Evolutionary conservation across 2,329 filamentous ascomycete genomes (phyloP).

Genomic region (Berkeleyomyces rouxiae): DNA sequence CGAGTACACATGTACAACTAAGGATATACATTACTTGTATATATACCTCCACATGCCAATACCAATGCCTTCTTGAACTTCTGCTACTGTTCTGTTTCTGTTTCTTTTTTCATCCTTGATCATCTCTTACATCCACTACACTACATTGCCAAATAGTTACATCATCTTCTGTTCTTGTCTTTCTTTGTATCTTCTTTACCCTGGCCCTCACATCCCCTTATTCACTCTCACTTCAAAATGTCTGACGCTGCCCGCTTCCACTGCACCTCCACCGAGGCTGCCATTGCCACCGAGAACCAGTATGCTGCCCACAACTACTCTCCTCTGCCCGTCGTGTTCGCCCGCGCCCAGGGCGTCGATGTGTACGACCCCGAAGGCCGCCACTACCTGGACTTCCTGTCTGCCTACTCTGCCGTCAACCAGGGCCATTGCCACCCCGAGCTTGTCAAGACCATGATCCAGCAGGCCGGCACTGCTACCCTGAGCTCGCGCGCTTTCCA

Average conservation of each 20-base stretch:
- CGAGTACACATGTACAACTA: not conserved
- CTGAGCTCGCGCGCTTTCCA: conserved; percentile 91
- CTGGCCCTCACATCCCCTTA: not conserved
- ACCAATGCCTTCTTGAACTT: too few relatives aligned
- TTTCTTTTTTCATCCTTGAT: too few relatives aligned
- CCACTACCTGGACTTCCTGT: conserved; percentile 94
- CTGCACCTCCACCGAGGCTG: conserved; percentile 58
- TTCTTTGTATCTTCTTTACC: not conserved
- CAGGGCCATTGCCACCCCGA: conserved; percentile 97
- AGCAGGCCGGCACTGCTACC: conserved; percentile 79
- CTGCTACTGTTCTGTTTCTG: too few relatives aligned
- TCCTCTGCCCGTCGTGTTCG: conserved; percentile 85
- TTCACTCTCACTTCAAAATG: conserved; percentile 26
- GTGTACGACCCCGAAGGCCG: conserved; percentile 96
- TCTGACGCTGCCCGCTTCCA: conserved; percentile 49
- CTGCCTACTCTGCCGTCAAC: conserved; percentile 94
- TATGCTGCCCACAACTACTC: conserved; percentile 98
- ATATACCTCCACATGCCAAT: too few relatives aligned
- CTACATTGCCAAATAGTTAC: not conserved
- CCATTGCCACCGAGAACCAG: conserved; percentile 65
- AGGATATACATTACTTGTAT: too few relatives aligned
- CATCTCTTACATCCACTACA: too few relatives aligned
- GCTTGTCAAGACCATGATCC: conserved; percentile 73
- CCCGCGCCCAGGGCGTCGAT: conserved; percentile 64
- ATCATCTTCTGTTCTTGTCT: not conserved